Conservation (phyloP, 768 basidiomycete genomes). For the Rickenella mellea region DNA sequence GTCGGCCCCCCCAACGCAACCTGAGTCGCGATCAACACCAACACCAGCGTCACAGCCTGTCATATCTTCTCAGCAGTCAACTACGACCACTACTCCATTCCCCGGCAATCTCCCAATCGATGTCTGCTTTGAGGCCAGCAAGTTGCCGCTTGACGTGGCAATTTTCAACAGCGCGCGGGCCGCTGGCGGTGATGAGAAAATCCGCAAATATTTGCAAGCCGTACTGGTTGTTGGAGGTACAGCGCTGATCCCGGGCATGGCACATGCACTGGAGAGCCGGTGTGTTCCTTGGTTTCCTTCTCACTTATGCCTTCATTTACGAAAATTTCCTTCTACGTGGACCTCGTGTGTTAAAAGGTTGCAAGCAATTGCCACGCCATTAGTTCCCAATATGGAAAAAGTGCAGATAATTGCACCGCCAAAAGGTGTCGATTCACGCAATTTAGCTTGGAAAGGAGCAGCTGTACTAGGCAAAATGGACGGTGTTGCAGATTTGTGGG, state of each 20-base stretch:
- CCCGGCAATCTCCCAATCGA: slow-evolving; percentile 41
- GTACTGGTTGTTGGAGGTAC: slow-evolving; percentile 85
- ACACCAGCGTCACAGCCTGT: slow-evolving; percentile 10
- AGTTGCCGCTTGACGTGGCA: slow-evolving; percentile 85
- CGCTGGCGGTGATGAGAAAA: slow-evolving; percentile 80
- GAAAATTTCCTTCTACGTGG: not conserved
- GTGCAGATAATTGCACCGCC: slow-evolving; percentile 92
- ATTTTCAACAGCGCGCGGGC: slow-evolving; percentile 89
- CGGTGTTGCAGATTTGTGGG: slow-evolving; percentile 81
- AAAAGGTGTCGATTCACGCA: slow-evolving; percentile 83
- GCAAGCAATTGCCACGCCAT: slow-evolving; percentile 75
- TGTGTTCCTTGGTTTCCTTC: slow-evolving; percentile 19
- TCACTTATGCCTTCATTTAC: not conserved
- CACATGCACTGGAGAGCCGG: slow-evolving; percentile 84
- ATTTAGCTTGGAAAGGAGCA: slow-evolving; percentile 93
- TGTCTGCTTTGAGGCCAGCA: slow-evolving; percentile 76
- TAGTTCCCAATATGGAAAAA: slow-evolving; percentile 78
- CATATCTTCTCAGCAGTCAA: not conserved
- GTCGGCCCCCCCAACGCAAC: not conserved
- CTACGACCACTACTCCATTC: not conserved
- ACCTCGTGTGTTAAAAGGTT: slow-evolving; percentile 30
- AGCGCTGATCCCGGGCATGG: slow-evolving; percentile 72
- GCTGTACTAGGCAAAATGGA: slow-evolving; percentile 91
- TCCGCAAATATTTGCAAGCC: slow-evolving; percentile 80
- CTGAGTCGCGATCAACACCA: not conserved